Percentiles rank a stretch among this genome's conserved stretches.
phyloP scores from a whole-genome alignment of 192 early-diverging fungal genomes.

The Coemansia sp. region DNA sequence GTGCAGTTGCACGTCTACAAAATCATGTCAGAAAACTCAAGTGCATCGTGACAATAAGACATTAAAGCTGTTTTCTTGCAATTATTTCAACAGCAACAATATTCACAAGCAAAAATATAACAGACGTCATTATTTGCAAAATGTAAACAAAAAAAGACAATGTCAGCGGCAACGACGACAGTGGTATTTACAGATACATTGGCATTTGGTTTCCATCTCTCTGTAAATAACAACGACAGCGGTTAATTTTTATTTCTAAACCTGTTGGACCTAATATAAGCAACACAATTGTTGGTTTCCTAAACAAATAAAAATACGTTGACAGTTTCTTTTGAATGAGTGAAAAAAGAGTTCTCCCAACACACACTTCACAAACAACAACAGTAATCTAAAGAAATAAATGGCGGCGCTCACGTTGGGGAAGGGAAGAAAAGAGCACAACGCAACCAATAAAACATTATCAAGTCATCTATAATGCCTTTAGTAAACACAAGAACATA shows the following conservation, averaged over 20 bases:
- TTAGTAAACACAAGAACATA: neutral
- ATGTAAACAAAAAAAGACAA: neutral
- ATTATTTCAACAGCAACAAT: neutral
- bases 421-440: slow-evolving; percentile 6
- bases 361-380: neutral
- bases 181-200: neutral
- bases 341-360: neutral
- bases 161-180: neutral
- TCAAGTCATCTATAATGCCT: neutral
- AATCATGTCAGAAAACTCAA: too few species aligned
- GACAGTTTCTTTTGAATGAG: neutral
- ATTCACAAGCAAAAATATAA: neutral
- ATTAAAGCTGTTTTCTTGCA: neutral
- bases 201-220: neutral
- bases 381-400: neutral
- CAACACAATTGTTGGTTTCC: neutral
- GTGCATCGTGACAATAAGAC: neutral
- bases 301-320: slow-evolving; percentile 1
- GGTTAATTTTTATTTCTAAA: slow-evolving; percentile 1
- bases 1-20: neutral
- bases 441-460: neutral
- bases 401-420: slow-evolving; percentile 22
- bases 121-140: neutral
- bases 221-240: neutral
- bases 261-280: neutral